Percentiles rank a stretch among this genome's conserved stretches.
These are phyloP conservation scores for Pseudoscleropodium purum DNA, from an alignment of 225 moss, liverwort and hornwort species.

Conservation along the genomic window DNA sequence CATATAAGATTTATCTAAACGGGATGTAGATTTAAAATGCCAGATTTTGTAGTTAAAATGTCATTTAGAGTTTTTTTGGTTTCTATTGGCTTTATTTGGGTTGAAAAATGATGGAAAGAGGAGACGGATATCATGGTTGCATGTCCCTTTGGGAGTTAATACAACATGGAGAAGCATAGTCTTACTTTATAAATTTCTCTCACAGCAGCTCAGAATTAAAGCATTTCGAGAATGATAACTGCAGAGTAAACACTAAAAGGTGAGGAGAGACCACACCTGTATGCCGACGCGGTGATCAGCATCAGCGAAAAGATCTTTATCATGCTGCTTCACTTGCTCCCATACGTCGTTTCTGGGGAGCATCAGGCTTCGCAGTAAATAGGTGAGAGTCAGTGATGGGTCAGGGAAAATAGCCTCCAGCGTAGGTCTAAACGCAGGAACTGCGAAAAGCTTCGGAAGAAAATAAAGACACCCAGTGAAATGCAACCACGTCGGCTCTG, in stretches of 20 bases:
- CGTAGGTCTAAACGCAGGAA: slow-evolving; percentile 47
- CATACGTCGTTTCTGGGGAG: slow-evolving; percentile 42
- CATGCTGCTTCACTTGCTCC: slow-evolving; percentile 30
- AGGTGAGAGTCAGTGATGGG: slow-evolving; percentile 35
- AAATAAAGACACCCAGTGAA: slow-evolving; percentile 52
- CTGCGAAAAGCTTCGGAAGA: slow-evolving; percentile 56
- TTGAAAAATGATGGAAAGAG: background rate
- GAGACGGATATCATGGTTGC: background rate
- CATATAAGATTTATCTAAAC: too few relatives aligned
- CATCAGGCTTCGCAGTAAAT: slow-evolving; percentile 45
- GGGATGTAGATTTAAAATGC: background rate
- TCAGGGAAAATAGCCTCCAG: slow-evolving; percentile 63
- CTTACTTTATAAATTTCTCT: background rate
- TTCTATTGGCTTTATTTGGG: background rate
- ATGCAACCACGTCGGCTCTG: slow-evolving; percentile 41
- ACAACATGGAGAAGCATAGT: background rate
- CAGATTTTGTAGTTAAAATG: background rate
- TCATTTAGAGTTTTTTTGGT: too few relatives aligned
- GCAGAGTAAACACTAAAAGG: background rate
- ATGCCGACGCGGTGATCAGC: slow-evolving; percentile 42
- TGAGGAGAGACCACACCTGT: slow-evolving; percentile 13
- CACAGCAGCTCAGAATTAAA: background rate
- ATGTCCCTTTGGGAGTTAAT: background rate
- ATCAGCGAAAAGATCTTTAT: slow-evolving; percentile 25
- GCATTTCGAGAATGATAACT: background rate